phyloP scores from a whole-genome alignment of 805 yeast genomes.

The Dipodascopsis uninucleata region DNA sequence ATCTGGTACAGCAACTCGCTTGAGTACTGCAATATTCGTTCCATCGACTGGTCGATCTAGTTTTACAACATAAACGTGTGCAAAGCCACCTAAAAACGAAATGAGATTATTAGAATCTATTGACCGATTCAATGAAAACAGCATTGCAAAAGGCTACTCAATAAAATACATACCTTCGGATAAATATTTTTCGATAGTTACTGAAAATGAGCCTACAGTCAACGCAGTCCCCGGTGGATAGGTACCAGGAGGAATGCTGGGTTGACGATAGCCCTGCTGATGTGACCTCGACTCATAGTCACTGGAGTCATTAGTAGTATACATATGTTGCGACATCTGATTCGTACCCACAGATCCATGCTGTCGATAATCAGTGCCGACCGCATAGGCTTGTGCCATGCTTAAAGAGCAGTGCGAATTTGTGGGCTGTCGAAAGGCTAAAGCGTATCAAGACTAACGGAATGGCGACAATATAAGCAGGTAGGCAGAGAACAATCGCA shows the following conservation, averaged over 20 bases:
- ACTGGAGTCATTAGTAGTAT: slow-evolving; percentile 8
- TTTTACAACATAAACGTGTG: slow-evolving; percentile 83
- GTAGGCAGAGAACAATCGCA: too few species aligned
- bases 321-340: slow-evolving; percentile 9
- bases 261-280: slow-evolving; percentile 4
- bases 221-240: slow-evolving; percentile 73
- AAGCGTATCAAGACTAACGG: too few species aligned
- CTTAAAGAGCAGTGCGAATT: too few species aligned
- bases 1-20: slow-evolving; percentile 92
- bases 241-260: slow-evolving; percentile 33
- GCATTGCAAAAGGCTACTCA: not conserved
- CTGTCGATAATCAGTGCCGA: not conserved
- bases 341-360: slow-evolving; percentile 8
- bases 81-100: slow-evolving; percentile 64
- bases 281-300: not conserved
- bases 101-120: slow-evolving; percentile 3
- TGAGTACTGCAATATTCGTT: slow-evolving; percentile 66
- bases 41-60: slow-evolving; percentile 59
- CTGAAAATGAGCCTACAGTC: slow-evolving; percentile 79
- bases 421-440: too few species aligned
- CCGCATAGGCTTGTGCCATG: slow-evolving; percentile 12
- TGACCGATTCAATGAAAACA: not conserved
- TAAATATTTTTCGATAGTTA: slow-evolving; percentile 63
- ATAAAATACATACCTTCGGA: slow-evolving; percentile 55
- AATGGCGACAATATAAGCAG: too few species aligned